phyloP scores from a whole-genome alignment of 129 eudicot species.

The Gnaphalium uliginosum region DNA sequence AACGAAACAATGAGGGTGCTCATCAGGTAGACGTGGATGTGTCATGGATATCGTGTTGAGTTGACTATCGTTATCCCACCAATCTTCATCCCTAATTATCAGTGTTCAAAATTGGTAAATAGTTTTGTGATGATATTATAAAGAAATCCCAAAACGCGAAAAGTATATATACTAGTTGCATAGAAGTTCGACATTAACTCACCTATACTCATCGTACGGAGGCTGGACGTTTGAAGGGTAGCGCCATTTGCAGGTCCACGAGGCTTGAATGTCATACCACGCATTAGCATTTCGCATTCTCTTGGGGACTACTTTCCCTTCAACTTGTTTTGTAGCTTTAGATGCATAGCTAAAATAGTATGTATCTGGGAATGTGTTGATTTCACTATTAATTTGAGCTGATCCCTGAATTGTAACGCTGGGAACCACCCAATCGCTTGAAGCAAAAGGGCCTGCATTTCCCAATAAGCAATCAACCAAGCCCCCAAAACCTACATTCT shows the following conservation, averaged over 20 bases:
- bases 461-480: slow-evolving; percentile 64
- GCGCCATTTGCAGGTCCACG: slow-evolving; percentile 67
- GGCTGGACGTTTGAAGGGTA: slow-evolving; percentile 62
- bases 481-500: slow-evolving; percentile 59
- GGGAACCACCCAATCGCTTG: slow-evolving; percentile 86
- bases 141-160: too few relatives aligned
- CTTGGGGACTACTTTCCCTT: slow-evolving; percentile 61
- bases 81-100: slow-evolving; percentile 68
- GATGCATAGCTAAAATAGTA: slow-evolving; percentile 85
- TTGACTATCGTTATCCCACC: slow-evolving; percentile 94
- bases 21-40: slow-evolving; percentile 69
- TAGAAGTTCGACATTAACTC: background rate
- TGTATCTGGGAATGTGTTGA: slow-evolving; percentile 63
- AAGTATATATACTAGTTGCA: too few relatives aligned
- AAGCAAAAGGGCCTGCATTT: slow-evolving; percentile 70
- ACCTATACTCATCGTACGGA: slow-evolving; percentile 74
- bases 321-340: slow-evolving; percentile 51
- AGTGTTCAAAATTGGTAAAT: background rate
- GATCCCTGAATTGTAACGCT: slow-evolving; percentile 75
- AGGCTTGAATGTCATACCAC: slow-evolving; percentile 53
- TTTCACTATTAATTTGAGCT: slow-evolving; percentile 53
- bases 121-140: too few relatives aligned
- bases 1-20: slow-evolving; percentile 57
- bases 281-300: slow-evolving; percentile 52
- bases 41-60: slow-evolving; percentile 84